Conservation (phyloP, 2,329 filamentous ascomycete genomes). For the Tolypocladium nubicola region DNA sequence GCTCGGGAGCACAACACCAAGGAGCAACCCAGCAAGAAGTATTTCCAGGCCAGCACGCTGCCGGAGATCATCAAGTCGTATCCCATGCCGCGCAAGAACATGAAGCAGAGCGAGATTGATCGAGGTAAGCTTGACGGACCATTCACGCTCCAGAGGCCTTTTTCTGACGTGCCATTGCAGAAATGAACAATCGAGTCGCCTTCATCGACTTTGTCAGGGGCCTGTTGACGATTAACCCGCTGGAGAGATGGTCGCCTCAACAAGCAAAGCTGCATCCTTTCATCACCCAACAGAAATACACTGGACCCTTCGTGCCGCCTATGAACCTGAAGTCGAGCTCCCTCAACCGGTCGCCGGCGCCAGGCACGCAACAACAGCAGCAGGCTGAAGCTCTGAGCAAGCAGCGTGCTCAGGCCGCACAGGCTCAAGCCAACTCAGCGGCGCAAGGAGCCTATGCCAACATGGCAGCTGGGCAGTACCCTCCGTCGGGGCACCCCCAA, state of each 20-base stretch:
- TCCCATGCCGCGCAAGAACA: slow-evolving; percentile 97
- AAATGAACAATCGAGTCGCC: slow-evolving; percentile 95
- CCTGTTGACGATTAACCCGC: slow-evolving; percentile 83
- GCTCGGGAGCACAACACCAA: slow-evolving; percentile 91
- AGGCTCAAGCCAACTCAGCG: slow-evolving; percentile 58
- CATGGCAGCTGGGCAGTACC: slow-evolving; percentile 37
- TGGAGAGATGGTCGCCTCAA: slow-evolving; percentile 95
- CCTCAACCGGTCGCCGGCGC: slow-evolving; percentile 76
- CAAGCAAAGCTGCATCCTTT: slow-evolving; percentile 97
- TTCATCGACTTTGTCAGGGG: slow-evolving; percentile 98
- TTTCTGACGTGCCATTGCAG: slow-evolving; percentile 34
- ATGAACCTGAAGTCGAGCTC: slow-evolving; percentile 92
- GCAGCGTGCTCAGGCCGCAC: slow-evolving; percentile 67
- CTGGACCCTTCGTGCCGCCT: slow-evolving; percentile 87
- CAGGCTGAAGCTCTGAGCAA: slow-evolving; percentile 91
- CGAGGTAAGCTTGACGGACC: slow-evolving; percentile 51
- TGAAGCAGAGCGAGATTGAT: slow-evolving; percentile 95
- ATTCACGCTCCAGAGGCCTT: no score
- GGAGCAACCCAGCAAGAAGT: slow-evolving; percentile 99
- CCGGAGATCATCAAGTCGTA: slow-evolving; percentile 98
- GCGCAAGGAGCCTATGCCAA: slow-evolving; percentile 54
- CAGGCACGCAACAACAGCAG: slow-evolving; percentile 90
- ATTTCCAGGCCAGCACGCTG: slow-evolving; percentile 87
- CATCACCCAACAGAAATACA: slow-evolving; percentile 97
- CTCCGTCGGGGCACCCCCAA: slow-evolving; percentile 34